A percentile compares a stretch with the other conserved stretches of the same genome.
These are phyloP conservation scores for Anethum foeniculum DNA, from an alignment of 140 eudicot genomes.

Conservation along the genomic window DNA sequence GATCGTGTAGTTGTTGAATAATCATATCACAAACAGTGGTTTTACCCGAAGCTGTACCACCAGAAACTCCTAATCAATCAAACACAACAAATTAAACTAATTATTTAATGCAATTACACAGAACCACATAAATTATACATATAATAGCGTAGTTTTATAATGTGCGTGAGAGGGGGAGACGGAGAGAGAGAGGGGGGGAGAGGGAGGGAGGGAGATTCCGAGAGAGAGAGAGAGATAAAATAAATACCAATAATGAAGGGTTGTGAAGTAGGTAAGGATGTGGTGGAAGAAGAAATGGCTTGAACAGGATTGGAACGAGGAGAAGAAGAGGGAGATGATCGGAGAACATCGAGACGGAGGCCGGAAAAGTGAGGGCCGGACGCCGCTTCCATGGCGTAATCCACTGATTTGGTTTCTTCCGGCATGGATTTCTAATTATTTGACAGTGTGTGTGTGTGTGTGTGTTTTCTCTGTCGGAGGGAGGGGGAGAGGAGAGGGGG, in stretches of 20 bases:
- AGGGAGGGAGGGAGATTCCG: not conserved
- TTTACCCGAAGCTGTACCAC: slow-evolving; percentile 98
- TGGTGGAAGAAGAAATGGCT: slow-evolving; percentile 17
- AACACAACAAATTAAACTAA: not conserved
- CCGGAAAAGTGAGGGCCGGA: slow-evolving; percentile 96
- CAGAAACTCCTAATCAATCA: slow-evolving; percentile 62
- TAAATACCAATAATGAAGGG: slow-evolving; percentile 84
- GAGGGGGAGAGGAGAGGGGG: not conserved
- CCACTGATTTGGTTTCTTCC: slow-evolving; percentile 55
- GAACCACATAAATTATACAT: not conserved
- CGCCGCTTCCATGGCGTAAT: slow-evolving; percentile 90
- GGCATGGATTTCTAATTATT: slow-evolving; percentile 15
- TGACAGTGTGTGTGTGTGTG: not conserved
- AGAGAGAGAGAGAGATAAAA: not conserved
- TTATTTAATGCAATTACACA: not conserved
- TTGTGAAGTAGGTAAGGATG: slow-evolving; percentile 38
- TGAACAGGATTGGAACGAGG: slow-evolving; percentile 16
- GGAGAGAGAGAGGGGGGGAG: not conserved
- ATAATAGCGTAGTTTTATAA: not conserved
- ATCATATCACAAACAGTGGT: slow-evolving; percentile 98
- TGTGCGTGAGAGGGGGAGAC: not conserved
- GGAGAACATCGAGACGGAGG: slow-evolving; percentile 45
- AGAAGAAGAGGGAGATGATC: slow-evolving; percentile 25
- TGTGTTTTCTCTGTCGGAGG: not conserved
- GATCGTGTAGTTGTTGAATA: slow-evolving; percentile 97